Evolutionary conservation across 805 yeast genomes (phyloP).

Genomic region (Priceomyces carsonii): DNA sequence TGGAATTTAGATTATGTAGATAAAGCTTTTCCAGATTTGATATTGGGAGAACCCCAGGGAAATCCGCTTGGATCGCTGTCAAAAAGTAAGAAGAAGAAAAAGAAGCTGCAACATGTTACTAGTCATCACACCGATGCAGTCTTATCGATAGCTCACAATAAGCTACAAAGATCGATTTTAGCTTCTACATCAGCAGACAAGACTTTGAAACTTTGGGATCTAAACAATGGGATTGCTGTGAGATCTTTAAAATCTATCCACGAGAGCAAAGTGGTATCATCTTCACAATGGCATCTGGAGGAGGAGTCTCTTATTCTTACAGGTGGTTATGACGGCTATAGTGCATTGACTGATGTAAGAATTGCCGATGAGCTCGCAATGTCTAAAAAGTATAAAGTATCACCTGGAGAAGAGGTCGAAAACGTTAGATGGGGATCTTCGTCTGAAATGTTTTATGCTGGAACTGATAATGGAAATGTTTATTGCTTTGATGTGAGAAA

Average conservation of each 20-base stretch:
- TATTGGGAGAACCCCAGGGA: constrained; percentile 74
- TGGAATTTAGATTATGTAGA: constrained; percentile 95
- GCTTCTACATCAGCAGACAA: constrained; percentile 95
- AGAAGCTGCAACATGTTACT: constrained; percentile 52
- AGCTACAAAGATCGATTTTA: constrained; percentile 74
- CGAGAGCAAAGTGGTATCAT: constrained; percentile 75
- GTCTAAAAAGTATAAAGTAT: constrained; percentile 65
- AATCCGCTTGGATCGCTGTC: constrained; percentile 38
- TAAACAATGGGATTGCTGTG: constrained; percentile 70
- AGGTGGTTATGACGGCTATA: constrained; percentile 90
- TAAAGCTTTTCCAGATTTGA: constrained; percentile 91
- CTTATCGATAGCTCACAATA: constrained; percentile 81
- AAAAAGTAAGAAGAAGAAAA: constrained; percentile 51
- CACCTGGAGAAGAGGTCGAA: constrained; percentile 80
- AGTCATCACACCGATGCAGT: constrained; percentile 94
- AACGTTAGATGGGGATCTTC: constrained; percentile 67
- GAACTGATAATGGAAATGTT: constrained; percentile 88
- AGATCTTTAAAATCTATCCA: constrained; percentile 75
- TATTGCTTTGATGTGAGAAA: constrained; percentile 81
- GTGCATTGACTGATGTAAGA: constrained; percentile 84
- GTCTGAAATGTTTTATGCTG: constrained; percentile 66
- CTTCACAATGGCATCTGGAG: constrained; percentile 78
- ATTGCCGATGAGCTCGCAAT: constrained; percentile 58
- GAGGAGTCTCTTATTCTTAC: constrained; percentile 74
- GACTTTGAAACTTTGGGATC: constrained; percentile 95